Base-by-base conservation (phyloP, 2,329 filamentous ascomycete species). In the Coniochaeta sp. region DNA sequence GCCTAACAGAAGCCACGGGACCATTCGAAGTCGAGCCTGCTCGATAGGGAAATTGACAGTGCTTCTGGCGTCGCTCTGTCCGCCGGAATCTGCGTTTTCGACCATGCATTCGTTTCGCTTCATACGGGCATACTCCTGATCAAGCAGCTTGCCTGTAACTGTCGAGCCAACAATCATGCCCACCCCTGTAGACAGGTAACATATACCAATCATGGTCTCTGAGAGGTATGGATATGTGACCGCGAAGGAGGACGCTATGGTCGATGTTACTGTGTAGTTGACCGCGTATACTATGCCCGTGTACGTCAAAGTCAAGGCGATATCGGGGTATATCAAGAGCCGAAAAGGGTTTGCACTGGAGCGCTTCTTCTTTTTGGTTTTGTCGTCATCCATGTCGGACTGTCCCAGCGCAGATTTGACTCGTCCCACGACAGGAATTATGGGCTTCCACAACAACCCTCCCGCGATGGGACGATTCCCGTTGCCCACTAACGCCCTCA, bases 241-340 rank as follows among this genome's bases (percentile, higher is more conserved):
- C 1, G 64, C 61, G 57, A 73, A 71, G 0, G 72, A 67, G 1
- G 70, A 72, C 0, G 72, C 71, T 34, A 73, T 69, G 10, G 72
- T 73, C 1, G 71, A 68, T 1, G 68, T 71, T n/a, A 73, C 65
- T 4, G 69, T 73, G 59, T 72, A 72, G 62, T 71, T 72, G 22
- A 73, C 66, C 9, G 69, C 68, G 60, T 73, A 73, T 12, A 73
- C 67, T 1, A 74, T 62, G 19, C 69, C 70, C 0, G 71, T 72
- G 50, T 70, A 73, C 7, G 66, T 58, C 10, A 74, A 59, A 1
- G 66, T 70, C 3, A 71, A 60, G 6, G 65, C 61, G 7, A 73
- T 65, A 32, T 74, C 71, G 0, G 68, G 69, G 32, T 70, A 69
- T 1, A 64, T 55, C 17, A 74, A 66, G 16, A 74, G 69, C 9